Percentiles rank a stretch among this genome's conserved stretches.
Evolutionary conservation across 371 early-diverging fungal genomes (phyloP).

Genomic region (Mucor indicus): DNA sequence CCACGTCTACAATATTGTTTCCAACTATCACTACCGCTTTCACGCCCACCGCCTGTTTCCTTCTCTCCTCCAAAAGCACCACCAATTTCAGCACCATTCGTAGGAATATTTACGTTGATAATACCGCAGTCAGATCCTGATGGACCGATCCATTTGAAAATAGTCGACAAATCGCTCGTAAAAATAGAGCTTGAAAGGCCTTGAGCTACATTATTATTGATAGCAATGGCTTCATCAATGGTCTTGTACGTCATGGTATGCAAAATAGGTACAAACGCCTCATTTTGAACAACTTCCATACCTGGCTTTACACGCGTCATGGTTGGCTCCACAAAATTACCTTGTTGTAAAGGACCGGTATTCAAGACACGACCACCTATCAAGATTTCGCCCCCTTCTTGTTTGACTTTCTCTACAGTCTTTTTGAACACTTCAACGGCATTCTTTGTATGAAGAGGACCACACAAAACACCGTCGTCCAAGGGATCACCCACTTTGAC

Average conservation of each 20-base stretch:
- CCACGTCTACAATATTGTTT: conserved; percentile 85
- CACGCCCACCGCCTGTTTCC: conserved; percentile 96
- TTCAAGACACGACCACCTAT: conserved; percentile 79
- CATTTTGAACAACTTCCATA: conserved; percentile 85
- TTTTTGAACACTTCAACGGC: conserved; percentile 78
- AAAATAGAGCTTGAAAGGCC: conserved; percentile 91
- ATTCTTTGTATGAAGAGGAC: conserved; percentile 88
- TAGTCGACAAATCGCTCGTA: conserved; percentile 75
- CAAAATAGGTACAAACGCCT: conserved; percentile 95
- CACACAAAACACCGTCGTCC: conserved; percentile 82
- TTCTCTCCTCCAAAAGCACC: conserved; percentile 98
- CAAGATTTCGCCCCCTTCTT: conserved; percentile 87
- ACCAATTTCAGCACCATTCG: conserved; percentile 97
- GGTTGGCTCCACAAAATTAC: conserved; percentile 97
- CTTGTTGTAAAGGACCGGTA: conserved; percentile 43
- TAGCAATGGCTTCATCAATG: conserved; percentile 84
- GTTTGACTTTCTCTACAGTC: conserved; percentile 73
- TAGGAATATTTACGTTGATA: conserved; percentile 96
- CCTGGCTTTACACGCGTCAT: conserved; percentile 76
- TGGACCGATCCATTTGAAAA: conserved; percentile 95
- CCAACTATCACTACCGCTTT: conserved; percentile 93
- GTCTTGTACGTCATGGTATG: conserved; percentile 82
- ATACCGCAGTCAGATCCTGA: conserved; percentile 96
- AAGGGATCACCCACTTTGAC: conserved; percentile 92
- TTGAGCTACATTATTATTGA: conserved; percentile 91